phyloP scores from a whole-genome alignment of 2,329 filamentous ascomycete genomes.

The Clarireedia paspali region DNA sequence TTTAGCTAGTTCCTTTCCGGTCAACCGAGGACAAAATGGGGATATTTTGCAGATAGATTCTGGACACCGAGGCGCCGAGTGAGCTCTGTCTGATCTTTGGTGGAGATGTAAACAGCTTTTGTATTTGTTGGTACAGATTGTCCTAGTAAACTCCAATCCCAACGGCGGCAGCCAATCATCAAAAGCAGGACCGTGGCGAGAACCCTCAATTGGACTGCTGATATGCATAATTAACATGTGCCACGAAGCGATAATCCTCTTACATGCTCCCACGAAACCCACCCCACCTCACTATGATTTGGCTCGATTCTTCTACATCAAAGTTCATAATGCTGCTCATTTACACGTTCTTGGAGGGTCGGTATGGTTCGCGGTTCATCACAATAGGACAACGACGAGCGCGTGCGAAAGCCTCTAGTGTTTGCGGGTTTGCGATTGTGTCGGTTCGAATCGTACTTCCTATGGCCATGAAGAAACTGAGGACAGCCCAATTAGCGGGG shows the following conservation, averaged over 20 bases:
- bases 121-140: constrained; percentile 3
- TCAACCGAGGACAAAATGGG: too few relatives aligned
- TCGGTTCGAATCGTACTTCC: constrained; percentile 94
- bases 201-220: background rate
- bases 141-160: constrained; percentile 2
- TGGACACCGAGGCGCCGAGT: background rate
- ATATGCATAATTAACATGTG: background rate
- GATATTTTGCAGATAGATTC: too few relatives aligned
- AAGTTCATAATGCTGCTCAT: too few relatives aligned
- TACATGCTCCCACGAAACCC: too few relatives aligned
- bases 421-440: constrained; percentile 56
- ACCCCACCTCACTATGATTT: too few relatives aligned
- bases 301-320: background rate
- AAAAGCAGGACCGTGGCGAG: background rate
- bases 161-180: constrained; percentile 4
- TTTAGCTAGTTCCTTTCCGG: too few relatives aligned
- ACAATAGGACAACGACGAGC: constrained; percentile 70
- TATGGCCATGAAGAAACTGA: constrained; percentile 95
- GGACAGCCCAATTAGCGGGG: constrained; percentile 1
- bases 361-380: constrained; percentile 31
- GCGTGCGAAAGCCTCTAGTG: constrained; percentile 67
- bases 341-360: constrained; percentile 1
- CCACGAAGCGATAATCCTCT: background rate
- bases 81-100: background rate
- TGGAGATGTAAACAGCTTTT: background rate